Base-by-base conservation (phyloP, 495 filamentous ascomycete genomes). In the Trichocladium antarcticum region DNA sequence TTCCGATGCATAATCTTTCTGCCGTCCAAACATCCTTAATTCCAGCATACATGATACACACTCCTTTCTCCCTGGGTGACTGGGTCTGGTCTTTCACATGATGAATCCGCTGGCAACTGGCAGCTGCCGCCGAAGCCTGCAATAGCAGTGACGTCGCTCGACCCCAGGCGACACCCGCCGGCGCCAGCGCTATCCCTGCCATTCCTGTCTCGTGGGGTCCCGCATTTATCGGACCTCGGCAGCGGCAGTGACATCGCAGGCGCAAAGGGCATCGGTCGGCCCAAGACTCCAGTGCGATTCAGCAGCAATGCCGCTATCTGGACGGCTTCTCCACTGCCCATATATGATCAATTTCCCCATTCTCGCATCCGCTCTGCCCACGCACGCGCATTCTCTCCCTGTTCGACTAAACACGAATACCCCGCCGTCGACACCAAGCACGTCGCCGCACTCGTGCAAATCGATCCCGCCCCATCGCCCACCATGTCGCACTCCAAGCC, bases 401-500 rank as follows among this genome's bases (percentile, higher is more conserved):
- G 5, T 29, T 29, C 27, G 5, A 29, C 10, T 10, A 29, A 10
- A 5, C 27, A n/a, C n/a, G 27, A 10, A 29, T 10, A 4, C 7
- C 11, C 31, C 31, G 3, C 24, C 24, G 24, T 27, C 24, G 31
- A 45, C n/a, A n/a, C 27, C 36, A 7, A 10, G 28, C 39, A n/a
- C 35, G 45, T 16, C 27, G 17, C 37, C 36, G 9, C 37, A 32
- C 5, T 21, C 11, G 14, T 15, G 0, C 47, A 31, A 37, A 20
- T 19, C 15, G 32, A 11, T n/a, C n/a, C n/a, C n/a, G n/a, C 14
- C 39, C 37, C 56, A 20, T 32, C 37, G 16, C 12, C 46, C 45
- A 59, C 17, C 34, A 68, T 71, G 64, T 57, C 64, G 11, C 57
- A 65, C 22, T 62, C 70, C 34, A 74, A 72, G 51, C 67, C 72